phyloP scores from a whole-genome alignment of 805 yeast species.

The Saccharomyces mikatae region DNA sequence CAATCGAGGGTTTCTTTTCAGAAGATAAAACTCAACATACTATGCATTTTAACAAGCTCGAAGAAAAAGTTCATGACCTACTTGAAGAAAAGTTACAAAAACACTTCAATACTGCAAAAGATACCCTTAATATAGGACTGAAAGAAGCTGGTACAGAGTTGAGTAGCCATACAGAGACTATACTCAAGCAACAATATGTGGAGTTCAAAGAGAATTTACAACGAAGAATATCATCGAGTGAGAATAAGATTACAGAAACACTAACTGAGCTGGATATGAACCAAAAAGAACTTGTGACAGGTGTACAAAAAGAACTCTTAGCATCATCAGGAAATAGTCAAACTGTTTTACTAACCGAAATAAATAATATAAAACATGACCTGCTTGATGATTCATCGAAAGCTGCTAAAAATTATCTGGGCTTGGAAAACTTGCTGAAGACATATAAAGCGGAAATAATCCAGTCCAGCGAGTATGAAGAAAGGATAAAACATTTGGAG shows the following conservation, averaged over 20 bases:
- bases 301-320: neutral
- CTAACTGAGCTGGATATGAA: neutral
- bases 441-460: slow-evolving; percentile 9
- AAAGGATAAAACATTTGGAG: slow-evolving; percentile 12
- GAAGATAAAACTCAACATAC: neutral
- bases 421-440: neutral
- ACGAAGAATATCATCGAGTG: neutral
- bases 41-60: neutral
- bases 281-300: neutral
- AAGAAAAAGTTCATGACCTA: slow-evolving; percentile 3
- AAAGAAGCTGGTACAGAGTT: neutral
- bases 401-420: neutral
- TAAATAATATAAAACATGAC: neutral
- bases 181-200: neutral
- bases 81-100: neutral
- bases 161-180: neutral
- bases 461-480: slow-evolving; percentile 11
- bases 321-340: neutral
- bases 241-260: neutral
- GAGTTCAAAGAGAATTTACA: neutral
- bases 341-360: neutral
- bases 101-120: neutral
- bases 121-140: slow-evolving; percentile 2
- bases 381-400: neutral
- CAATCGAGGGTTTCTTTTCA: neutral